These are phyloP conservation scores for Colletotrichum destructivum DNA, from an alignment of 2,329 filamentous ascomycete genomes.

Conservation along the genomic window DNA sequence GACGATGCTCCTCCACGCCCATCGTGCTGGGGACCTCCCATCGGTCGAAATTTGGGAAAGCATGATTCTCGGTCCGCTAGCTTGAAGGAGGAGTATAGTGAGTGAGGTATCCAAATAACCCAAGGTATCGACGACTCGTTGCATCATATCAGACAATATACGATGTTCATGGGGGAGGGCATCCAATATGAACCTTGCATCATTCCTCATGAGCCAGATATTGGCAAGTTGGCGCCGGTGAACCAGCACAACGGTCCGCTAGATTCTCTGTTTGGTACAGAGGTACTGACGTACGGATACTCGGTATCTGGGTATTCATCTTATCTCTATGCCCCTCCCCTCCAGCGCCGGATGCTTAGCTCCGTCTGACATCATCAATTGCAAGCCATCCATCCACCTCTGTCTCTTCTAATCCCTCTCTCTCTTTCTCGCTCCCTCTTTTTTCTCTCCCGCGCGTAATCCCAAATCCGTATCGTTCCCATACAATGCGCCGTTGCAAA, in stretches of 20 bases:
- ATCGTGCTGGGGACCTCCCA: background rate
- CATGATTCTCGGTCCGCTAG: slow-evolving; percentile 9
- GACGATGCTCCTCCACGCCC: slow-evolving; percentile 27
- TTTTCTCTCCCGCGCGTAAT: background rate
- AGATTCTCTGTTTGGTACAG: background rate
- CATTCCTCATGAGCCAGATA: slow-evolving; percentile 13
- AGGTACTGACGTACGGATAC: no score
- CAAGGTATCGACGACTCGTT: background rate
- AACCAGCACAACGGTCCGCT: background rate
- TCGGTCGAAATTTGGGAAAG: background rate
- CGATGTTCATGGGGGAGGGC: background rate
- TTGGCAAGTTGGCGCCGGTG: background rate
- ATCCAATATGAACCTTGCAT: slow-evolving; percentile 18
- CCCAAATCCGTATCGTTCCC: no score
- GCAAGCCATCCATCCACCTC: background rate
- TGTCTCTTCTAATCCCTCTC: background rate
- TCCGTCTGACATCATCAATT: slow-evolving; percentile 33
- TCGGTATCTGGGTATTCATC: background rate
- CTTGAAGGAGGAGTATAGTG: background rate
- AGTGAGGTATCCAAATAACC: no score
- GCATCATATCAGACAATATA: slow-evolving; percentile 4
- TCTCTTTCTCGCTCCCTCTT: background rate
- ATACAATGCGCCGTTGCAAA: background rate
- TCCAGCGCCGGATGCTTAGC: background rate
- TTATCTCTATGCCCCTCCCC: slow-evolving; percentile 4